phyloP scores from a whole-genome alignment of 148 eudicot genomes.

The Rhododendron kiyosumense region DNA sequence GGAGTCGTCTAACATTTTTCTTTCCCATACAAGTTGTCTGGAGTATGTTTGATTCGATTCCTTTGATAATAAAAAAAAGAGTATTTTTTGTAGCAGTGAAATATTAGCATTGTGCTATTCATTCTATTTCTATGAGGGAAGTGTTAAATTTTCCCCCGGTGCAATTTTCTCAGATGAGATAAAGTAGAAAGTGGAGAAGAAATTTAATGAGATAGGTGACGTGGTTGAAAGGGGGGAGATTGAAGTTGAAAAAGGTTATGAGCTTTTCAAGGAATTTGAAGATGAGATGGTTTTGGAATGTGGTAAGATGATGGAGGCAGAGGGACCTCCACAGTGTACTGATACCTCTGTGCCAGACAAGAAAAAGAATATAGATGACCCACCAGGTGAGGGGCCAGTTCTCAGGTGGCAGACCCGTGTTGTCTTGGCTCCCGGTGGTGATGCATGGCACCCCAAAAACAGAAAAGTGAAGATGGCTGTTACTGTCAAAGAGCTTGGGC shows the following conservation, averaged over 20 bases:
- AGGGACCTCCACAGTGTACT: constrained; percentile 47
- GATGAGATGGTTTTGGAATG: constrained; percentile 66
- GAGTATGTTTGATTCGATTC: background rate
- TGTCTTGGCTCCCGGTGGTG: constrained; percentile 81
- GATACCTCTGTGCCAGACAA: constrained; percentile 29
- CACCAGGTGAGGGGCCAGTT: constrained; percentile 88
- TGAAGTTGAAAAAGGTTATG: constrained; percentile 64
- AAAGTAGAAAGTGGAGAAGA: constrained; percentile 65
- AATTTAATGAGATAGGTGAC: constrained; percentile 69
- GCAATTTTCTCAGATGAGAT: constrained; percentile 49
- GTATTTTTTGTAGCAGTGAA: background rate
- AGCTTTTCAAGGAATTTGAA: constrained; percentile 74
- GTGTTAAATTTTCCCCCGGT: background rate
- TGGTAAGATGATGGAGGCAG: constrained; percentile 51
- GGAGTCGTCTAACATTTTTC: background rate
- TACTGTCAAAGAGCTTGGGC: constrained; percentile 90
- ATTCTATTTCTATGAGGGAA: background rate
- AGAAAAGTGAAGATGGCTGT: constrained; percentile 85
- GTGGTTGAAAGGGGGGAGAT: constrained; percentile 68
- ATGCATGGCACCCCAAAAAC: constrained; percentile 98
- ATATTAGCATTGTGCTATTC: background rate
- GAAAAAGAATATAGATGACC: constrained; percentile 56
- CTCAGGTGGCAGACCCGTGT: constrained; percentile 82
- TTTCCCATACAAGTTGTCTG: background rate
- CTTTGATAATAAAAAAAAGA: background rate